These are phyloP conservation scores for Phytopythium kandeliae DNA, from an alignment of 352 stramenopile genomes.

Conservation along the genomic window DNA sequence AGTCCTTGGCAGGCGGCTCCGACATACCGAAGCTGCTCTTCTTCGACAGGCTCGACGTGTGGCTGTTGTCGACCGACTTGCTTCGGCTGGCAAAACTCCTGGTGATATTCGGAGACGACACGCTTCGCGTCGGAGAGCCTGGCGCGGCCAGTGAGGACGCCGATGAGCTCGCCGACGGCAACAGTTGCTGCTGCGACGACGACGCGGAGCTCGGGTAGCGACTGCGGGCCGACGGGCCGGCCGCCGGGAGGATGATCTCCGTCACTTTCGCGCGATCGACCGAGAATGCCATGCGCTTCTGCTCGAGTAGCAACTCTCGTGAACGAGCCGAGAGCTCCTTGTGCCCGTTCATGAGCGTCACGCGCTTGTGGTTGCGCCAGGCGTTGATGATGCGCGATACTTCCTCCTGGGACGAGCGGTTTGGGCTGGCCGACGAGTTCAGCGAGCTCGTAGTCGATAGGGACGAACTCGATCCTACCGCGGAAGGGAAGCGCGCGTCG, in stretches of 20 bases:
- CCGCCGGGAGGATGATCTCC: conserved; percentile 75
- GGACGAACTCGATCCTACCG: conserved; percentile 13
- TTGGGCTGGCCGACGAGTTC: conserved; percentile 40
- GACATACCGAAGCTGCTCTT: conserved; percentile 43
- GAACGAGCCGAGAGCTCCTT: conserved; percentile 76
- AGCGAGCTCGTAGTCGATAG: conserved; percentile 31
- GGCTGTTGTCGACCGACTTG: conserved; percentile 36
- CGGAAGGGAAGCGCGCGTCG: conserved; percentile 41
- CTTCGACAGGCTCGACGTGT: conserved; percentile 26
- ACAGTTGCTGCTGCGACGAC: conserved; percentile 13
- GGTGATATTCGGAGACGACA: conserved; percentile 23
- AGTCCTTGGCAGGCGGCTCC: conserved; percentile 21
- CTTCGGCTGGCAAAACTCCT: conserved; percentile 17
- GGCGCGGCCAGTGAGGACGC: conserved; percentile 26
- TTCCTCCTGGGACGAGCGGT: conserved; percentile 57
- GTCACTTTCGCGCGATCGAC: conserved; percentile 78
- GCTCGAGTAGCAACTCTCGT: conserved; percentile 79
- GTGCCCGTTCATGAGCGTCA: conserved; percentile 85
- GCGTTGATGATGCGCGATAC: conserved; percentile 75
- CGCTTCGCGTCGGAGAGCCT: conserved; percentile 13
- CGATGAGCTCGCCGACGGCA: conserved; percentile 30
- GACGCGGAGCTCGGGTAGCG: conserved; percentile 47
- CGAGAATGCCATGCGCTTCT: conserved; percentile 84
- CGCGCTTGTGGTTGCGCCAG: conserved; percentile 82
- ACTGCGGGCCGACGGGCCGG: conserved; percentile 35